Percentiles rank a stretch among this genome's conserved stretches.
These are phyloP conservation scores for Coniochaeta sp. DNA, from an alignment of 2,329 filamentous ascomycete species.

Conservation along the genomic window DNA sequence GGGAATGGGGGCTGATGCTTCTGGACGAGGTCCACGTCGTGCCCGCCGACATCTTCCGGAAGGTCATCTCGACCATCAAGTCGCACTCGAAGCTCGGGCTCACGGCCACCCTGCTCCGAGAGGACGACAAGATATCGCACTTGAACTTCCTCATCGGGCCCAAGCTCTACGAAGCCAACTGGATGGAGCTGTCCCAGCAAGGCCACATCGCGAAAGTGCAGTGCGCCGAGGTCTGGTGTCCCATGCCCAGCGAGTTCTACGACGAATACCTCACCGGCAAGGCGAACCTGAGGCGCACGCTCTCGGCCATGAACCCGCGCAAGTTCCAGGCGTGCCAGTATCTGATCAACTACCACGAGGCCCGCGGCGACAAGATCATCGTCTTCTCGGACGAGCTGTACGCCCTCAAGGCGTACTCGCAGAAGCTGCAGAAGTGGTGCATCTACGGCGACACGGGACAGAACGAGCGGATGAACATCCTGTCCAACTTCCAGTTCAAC, in stretches of 20 bases:
- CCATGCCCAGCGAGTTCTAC: conserved; percentile 98
- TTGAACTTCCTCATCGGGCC: conserved; percentile 96
- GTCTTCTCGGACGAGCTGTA: conserved; percentile 98
- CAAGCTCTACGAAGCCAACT: conserved; percentile 97
- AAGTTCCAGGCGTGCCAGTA: conserved; percentile 98
- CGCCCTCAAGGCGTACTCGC: conserved; percentile 77
- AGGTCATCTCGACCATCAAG: conserved; percentile 87
- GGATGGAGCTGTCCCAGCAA: conserved; percentile 97
- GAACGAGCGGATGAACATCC: conserved; percentile 73
- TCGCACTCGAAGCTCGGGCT: conserved; percentile 92
- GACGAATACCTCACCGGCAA: conserved; percentile 78
- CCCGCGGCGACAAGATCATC: conserved; percentile 92
- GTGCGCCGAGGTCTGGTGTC: conserved; percentile 98
- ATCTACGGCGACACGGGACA: conserved; percentile 89
- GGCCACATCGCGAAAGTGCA: conserved; percentile 96
- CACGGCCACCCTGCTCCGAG: conserved; percentile 86
- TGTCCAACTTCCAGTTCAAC: conserved; percentile 95
- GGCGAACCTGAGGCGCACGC: conserved; percentile 32
- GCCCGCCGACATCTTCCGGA: conserved; percentile 91
- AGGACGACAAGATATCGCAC: conserved; percentile 97
- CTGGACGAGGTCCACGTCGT: conserved; percentile 98
- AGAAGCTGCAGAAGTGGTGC: conserved; percentile 76
- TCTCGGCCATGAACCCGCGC: conserved; percentile 95
- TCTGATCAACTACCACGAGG: conserved; percentile 96
- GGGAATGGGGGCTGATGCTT: conserved; percentile 97